These are phyloP conservation scores for Beauveria scarabaeidicola DNA, from an alignment of 2,329 filamentous ascomycete genomes.

Conservation along the genomic window DNA sequence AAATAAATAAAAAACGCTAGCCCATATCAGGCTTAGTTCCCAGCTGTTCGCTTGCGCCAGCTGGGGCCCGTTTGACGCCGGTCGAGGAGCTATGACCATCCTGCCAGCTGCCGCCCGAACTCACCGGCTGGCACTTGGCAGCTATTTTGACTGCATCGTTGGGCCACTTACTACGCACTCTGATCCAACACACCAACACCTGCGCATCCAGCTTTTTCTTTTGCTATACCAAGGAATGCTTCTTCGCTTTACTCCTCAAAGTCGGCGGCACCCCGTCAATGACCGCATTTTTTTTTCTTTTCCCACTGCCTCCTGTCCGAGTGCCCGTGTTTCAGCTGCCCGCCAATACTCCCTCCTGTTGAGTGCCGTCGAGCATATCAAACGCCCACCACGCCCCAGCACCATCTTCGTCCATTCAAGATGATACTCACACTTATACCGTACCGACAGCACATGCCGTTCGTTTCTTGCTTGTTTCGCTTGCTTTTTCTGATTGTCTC, in stretches of 20 bases:
- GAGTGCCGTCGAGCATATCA: not conserved
- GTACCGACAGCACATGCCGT: not conserved
- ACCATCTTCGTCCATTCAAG: not conserved
- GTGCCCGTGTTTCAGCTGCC: constrained; percentile 5
- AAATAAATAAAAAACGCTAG: not conserved
- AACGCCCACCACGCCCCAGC: not conserved
- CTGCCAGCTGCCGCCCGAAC: constrained; percentile 5
- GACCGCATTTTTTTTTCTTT: constrained; percentile 7
- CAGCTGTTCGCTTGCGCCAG: constrained; percentile 2
- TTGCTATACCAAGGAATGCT: not conserved
- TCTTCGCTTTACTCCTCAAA: not conserved
- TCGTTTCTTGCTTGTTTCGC: not conserved
- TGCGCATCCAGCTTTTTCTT: constrained; percentile 1
- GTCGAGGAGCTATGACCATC: constrained; percentile 7
- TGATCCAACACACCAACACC: not conserved
- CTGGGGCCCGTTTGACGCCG: not conserved
- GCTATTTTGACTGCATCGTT: constrained; percentile 3
- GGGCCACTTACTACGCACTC: not conserved
- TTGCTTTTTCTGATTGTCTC: constrained; percentile 4
- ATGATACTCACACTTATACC: not conserved
- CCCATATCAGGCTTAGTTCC: not conserved
- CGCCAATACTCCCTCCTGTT: not conserved
- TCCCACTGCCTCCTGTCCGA: not conserved
- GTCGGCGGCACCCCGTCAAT: constrained; percentile 3
- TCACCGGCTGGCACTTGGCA: not conserved